Conservation (phyloP, 345 rosid genomes). For the Euclidium syriacum region DNA sequence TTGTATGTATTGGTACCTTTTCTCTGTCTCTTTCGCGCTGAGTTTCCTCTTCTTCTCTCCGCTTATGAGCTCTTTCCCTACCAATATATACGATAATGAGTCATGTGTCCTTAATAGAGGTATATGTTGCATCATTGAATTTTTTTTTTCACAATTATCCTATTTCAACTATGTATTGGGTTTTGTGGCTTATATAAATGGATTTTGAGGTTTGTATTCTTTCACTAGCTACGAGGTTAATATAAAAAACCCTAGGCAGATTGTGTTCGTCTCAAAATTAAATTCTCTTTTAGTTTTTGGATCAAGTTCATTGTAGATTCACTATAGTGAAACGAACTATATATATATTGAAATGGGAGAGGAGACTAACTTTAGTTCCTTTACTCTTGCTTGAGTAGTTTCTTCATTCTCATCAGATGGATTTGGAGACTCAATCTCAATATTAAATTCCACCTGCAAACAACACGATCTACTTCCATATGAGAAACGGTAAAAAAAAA, state of each 20-base stretch:
- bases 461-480: not conserved
- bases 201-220: no score
- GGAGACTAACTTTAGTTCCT: conserved; percentile 47
- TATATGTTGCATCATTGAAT: no score
- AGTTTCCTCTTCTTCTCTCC: conserved; percentile 48
- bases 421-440: conserved; percentile 59
- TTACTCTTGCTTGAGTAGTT: conserved; percentile 43
- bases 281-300: no score
- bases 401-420: conserved; percentile 34
- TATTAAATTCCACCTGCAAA: conserved; percentile 53
- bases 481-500: no score
- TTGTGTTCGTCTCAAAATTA: no score
- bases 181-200: no score
- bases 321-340: no score
- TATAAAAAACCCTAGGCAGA: no score
- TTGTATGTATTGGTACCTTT: conserved; percentile 45
- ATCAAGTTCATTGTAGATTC: no score
- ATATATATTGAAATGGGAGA: conserved; percentile 22
- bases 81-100: conserved; percentile 1
- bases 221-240: no score
- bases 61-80: conserved; percentile 47
- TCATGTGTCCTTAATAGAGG: not conserved
- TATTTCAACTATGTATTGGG: no score
- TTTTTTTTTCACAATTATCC: no score
- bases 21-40: conserved; percentile 50